Conservation (phyloP, 441 rosid species). For the Arabidopsis hybrid region DNA sequence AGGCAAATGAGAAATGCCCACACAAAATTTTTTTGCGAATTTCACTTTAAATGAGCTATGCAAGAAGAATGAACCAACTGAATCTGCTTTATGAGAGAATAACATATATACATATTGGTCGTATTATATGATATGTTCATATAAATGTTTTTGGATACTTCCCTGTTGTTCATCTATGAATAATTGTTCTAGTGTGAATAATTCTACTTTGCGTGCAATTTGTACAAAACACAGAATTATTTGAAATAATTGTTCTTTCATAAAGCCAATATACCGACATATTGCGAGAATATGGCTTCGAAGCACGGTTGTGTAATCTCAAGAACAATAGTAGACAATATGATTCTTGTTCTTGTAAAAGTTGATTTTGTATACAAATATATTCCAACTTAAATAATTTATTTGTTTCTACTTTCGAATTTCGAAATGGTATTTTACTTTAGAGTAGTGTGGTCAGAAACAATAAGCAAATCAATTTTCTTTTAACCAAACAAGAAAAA, state of each 20-base stretch:
- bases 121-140: constrained; percentile 1
- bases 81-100: background rate
- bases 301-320: background rate
- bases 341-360: constrained; percentile 2
- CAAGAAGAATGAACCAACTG: background rate
- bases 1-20: constrained; percentile 15
- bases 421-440: constrained; percentile 10
- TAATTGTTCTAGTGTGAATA: background rate
- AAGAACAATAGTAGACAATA: background rate
- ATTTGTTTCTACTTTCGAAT: background rate
- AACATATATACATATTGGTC: background rate
- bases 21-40: background rate
- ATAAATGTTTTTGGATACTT: background rate
- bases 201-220: background rate
- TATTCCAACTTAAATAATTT: background rate
- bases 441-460: constrained; percentile 21
- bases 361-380: background rate
- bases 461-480: constrained; percentile 6
- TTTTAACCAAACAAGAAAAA: background rate
- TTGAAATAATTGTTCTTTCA: background rate
- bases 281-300: background rate
- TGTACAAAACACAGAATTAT: background rate
- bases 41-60: constrained; percentile 1
- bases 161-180: constrained; percentile 1
- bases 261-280: background rate